Base-by-base conservation (phyloP, 352 stramenopile genomes). In the Pythium biforme region DNA sequence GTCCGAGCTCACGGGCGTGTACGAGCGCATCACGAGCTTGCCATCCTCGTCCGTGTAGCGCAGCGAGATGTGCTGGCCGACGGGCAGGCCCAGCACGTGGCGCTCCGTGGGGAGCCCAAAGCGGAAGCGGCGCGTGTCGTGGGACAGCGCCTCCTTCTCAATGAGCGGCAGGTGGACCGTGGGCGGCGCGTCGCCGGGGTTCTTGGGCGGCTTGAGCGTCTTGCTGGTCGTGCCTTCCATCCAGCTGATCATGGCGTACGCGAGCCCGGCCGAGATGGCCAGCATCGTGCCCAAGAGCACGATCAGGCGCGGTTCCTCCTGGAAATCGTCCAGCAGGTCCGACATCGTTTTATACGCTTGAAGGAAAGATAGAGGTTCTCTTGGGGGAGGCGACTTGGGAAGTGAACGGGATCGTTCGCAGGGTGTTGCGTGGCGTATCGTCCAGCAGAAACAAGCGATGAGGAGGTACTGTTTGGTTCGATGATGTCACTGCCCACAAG, bases 1-100 rank as follows among this genome's bases (percentile, higher is more conserved):
- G 68, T 99, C 92, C 34, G 94, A 97, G 67, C 82, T 98, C 39
- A 97, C 88, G 19, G 97, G 97, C 31, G 97, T 99, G 78, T 99
- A 99, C 55, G 85, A 96, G 50, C 95, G 84, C 69, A 93, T 93
- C 31, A 97, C 86, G 46, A 96, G 78, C 73, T 97, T 97, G 40
- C 79, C 83, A 19, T 83, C 72, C 12, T 69, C 58, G 65, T 97
- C 90, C 25, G 74, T 97, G 81, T 86, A 98, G 49, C 90, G 86
- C 29, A 98, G 76, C 29, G 92, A 95, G 59, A 98, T 95, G 71
- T 98, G 94, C 71, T 98, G 93, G 49, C 95, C 95, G 40, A 97
- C 91, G 14, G 95, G 94, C 22, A 98, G 74, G 0, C 95, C 95
- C 14, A 98, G 75, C 20, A 97, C 73, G 62, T 97, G 88, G 51